phyloP scores from a whole-genome alignment of 2,329 filamentous ascomycete genomes.

The Colletotrichum sp. region DNA sequence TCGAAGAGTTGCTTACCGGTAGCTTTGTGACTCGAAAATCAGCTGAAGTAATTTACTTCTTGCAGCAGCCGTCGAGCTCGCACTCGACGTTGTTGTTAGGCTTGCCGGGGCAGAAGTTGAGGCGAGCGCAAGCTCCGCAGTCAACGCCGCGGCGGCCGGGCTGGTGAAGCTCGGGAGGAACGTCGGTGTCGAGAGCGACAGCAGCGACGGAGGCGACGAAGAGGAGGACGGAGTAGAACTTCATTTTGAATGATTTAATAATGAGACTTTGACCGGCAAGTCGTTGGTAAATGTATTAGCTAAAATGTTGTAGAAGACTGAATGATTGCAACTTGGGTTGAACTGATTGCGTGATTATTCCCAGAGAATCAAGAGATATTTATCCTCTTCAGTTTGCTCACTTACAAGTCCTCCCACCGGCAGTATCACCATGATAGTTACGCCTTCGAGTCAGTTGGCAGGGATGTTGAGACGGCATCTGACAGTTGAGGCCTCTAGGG shows the following conservation, averaged over 20 bases:
- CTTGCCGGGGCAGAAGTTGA: conserved; percentile 12
- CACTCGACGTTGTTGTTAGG: conserved; percentile 12
- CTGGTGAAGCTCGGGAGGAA: neutral
- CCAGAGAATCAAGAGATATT: neutral
- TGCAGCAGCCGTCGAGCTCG: conserved; percentile 11
- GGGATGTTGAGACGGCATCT: neutral
- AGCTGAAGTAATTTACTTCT: neutral
- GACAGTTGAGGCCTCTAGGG: neutral
- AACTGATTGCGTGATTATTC: neutral
- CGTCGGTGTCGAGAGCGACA: conserved; percentile 2
- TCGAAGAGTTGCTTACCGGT: neutral
- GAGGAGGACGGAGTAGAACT: neutral
- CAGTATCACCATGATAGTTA: neutral
- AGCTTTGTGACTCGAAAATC: neutral
- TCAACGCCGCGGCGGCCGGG: conserved; percentile 10
- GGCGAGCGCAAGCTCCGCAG: neutral
- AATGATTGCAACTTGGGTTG: neutral
- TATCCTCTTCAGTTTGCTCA: neutral
- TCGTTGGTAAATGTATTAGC: neutral
- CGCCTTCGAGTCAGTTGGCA: neutral
- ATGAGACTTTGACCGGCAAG: neutral
- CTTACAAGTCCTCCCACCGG: neutral
- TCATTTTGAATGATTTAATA: neutral
- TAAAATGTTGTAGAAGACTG: neutral
- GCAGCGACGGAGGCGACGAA: conserved; percentile 10